Evolutionary conservation across 2,329 filamentous ascomycete species (phyloP).

Genomic region (Fusarium sp.): DNA sequence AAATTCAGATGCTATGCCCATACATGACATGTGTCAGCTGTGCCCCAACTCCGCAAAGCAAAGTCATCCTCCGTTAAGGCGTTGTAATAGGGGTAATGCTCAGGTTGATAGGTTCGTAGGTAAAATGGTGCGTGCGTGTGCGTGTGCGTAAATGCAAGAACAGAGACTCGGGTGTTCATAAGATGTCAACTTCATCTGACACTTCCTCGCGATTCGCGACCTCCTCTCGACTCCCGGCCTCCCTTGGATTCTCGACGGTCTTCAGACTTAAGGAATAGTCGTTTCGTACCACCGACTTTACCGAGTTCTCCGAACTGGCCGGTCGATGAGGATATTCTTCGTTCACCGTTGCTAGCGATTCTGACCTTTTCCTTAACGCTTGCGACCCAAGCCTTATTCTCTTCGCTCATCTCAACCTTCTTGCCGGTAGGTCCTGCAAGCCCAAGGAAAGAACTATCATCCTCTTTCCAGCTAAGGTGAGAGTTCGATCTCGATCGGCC

Average conservation of each 20-base stretch:
- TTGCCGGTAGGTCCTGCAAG: slow-evolving; percentile 77
- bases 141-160: slow-evolving; percentile 13
- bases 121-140: slow-evolving; percentile 3
- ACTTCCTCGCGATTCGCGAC: slow-evolving; percentile 36
- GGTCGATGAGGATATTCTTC: slow-evolving; percentile 48
- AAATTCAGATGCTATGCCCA: slow-evolving; percentile 37
- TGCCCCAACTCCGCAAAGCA: slow-evolving; percentile 44
- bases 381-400: slow-evolving; percentile 84
- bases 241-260: slow-evolving; percentile 40
- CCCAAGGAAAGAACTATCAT: slow-evolving; percentile 69
- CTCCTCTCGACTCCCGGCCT: slow-evolving; percentile 25
- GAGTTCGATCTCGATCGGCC: slow-evolving; percentile 64
- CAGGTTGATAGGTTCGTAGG: slow-evolving; percentile 27
- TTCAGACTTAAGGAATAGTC: slow-evolving; percentile 67
- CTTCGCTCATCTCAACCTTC: slow-evolving; percentile 73
- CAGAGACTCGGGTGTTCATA: slow-evolving; percentile 16
- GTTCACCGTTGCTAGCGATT: slow-evolving; percentile 70
- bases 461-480: slow-evolving; percentile 67
- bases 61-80: slow-evolving; percentile 37
- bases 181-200: slow-evolving; percentile 25
- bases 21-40: slow-evolving; percentile 37
- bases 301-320: slow-evolving; percentile 73
- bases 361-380: slow-evolving; percentile 84
- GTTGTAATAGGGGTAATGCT: slow-evolving; percentile 29
- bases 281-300: slow-evolving; percentile 77